Conservation (phyloP, 768 basidiomycete species). For the Mycena filopes region DNA sequence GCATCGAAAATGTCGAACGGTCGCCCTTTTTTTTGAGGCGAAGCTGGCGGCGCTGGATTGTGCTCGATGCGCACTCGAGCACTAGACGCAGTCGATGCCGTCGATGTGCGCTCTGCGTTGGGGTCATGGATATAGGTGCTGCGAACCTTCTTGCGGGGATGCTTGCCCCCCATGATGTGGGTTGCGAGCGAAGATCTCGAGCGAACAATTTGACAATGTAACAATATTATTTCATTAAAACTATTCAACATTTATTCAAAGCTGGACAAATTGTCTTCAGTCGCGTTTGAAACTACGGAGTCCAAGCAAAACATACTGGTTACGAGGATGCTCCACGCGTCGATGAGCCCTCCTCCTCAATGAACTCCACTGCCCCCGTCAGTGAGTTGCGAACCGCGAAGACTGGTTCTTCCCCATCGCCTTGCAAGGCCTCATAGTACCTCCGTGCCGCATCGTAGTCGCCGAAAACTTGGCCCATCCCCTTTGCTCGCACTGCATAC, state of each 20-base stretch:
- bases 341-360: neutral
- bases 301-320: too few relatives aligned
- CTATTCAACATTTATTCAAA: too few relatives aligned
- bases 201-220: too few relatives aligned
- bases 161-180: neutral
- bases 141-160: neutral
- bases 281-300: neutral
- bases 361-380: neutral
- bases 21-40: constrained; percentile 8
- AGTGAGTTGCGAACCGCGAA: neutral
- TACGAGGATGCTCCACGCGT: neutral
- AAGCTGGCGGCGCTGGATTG: neutral
- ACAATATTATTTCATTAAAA: too few relatives aligned
- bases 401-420: neutral
- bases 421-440: neutral
- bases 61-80: neutral
- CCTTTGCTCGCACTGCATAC: neutral
- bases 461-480: neutral
- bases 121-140: constrained; percentile 5
- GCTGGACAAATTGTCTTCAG: too few relatives aligned
- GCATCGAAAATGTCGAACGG: neutral
- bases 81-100: neutral
- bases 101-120: neutral
- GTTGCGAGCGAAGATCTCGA: too few relatives aligned
- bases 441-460: neutral